Conservation (phyloP, 2,329 filamentous ascomycete genomes). For the Microdochium trichocladiopsis region DNA sequence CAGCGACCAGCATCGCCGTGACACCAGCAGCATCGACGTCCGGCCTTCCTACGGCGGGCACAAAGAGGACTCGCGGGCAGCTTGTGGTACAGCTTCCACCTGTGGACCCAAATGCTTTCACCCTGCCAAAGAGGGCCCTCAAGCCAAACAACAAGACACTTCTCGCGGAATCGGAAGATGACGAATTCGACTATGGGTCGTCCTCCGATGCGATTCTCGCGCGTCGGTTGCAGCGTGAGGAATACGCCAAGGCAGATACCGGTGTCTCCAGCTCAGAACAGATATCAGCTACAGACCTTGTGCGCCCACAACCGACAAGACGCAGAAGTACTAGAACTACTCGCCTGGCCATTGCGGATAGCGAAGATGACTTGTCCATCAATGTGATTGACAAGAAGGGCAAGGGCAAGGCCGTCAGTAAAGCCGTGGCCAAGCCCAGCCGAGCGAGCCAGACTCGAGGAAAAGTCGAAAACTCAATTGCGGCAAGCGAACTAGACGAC, state of each 20-base stretch:
- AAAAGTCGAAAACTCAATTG: conserved; percentile 1
- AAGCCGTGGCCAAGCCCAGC: not conserved
- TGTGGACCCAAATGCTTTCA: conserved; percentile 32
- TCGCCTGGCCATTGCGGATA: not conserved
- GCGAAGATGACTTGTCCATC: not conserved
- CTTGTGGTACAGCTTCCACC: conserved; percentile 26
- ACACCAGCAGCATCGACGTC: conserved; percentile 25
- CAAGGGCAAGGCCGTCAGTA: conserved; percentile 5
- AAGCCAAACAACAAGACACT: not conserved
- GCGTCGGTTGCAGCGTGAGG: conserved; percentile 15
- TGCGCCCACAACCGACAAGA: not conserved
- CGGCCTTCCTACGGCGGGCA: conserved; percentile 6
- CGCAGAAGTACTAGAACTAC: conserved; percentile 5
- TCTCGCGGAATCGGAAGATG: conserved; percentile 23
- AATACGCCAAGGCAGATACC: conserved; percentile 8
- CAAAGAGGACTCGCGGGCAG: conserved; percentile 9
- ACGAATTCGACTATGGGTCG: conserved; percentile 15
- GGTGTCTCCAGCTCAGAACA: conserved; percentile 2
- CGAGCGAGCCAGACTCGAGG: not conserved
- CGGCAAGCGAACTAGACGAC: conserved; percentile 4
- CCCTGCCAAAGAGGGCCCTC: conserved; percentile 17
- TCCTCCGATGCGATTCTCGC: conserved; percentile 9
- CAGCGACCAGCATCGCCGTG: conserved; percentile 32
- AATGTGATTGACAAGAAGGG: conserved; percentile 2
- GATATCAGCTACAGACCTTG: conserved; percentile 1